Percentiles rank a stretch among this genome's conserved stretches.
These are phyloP conservation scores for Glaciozyma antarctica DNA, from an alignment of 768 basidiomycete genomes.

Conservation along the genomic window DNA sequence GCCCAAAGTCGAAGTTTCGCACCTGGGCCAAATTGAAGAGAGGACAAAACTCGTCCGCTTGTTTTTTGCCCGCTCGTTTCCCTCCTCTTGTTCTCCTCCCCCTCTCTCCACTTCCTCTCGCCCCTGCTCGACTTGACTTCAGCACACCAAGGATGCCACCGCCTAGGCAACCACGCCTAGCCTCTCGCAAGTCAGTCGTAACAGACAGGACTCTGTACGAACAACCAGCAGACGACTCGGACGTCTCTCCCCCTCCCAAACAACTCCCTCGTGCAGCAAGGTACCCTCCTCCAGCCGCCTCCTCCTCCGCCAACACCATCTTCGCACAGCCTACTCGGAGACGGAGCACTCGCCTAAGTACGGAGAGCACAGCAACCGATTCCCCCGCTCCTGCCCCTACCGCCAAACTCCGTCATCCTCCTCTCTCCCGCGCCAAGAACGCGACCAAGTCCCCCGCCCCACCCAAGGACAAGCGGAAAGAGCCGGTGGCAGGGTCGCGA, in stretches of 20 bases:
- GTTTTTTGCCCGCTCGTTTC: background rate
- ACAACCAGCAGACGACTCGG: background rate
- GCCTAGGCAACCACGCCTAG: background rate
- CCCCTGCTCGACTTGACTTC: background rate
- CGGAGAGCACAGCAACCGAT: background rate
- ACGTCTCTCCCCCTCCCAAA: background rate
- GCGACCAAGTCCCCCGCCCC: background rate
- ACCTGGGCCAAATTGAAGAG: too few relatives aligned
- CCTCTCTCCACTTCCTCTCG: background rate
- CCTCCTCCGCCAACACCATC: background rate
- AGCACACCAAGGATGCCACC: background rate
- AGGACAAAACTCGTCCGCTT: too few relatives aligned
- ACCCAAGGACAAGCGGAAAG: too few relatives aligned
- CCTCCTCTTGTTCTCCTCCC: background rate
- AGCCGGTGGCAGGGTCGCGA: too few relatives aligned
- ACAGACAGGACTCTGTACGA: background rate
- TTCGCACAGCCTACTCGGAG: background rate
- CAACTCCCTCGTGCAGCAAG: background rate
- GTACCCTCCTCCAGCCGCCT: background rate
- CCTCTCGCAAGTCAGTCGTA: background rate
- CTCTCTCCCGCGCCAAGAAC: background rate
- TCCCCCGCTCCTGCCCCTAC: background rate
- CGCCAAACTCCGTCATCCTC: background rate
- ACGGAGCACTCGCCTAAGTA: background rate
- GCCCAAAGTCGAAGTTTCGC: too few relatives aligned